Percentiles rank a stretch among this genome's conserved stretches.
Conservation (phyloP, 208 protist species). For the Crithidia brevicula region DNA sequence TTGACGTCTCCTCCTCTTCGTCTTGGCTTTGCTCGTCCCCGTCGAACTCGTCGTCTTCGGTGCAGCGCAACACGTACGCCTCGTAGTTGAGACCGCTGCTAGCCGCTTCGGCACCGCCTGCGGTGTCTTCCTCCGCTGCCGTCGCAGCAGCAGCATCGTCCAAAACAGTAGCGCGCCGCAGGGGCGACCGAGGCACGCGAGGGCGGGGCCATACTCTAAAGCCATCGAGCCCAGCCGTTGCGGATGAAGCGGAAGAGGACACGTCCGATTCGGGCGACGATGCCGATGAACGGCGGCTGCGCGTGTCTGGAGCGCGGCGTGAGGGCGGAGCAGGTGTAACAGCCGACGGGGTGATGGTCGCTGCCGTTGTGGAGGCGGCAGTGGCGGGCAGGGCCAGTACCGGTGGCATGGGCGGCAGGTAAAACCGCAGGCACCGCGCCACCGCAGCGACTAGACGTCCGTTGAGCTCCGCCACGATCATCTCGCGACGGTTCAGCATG, state of each 20-base stretch:
- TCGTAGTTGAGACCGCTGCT: slow-evolving; percentile 32
- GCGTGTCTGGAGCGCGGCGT: too few relatives aligned
- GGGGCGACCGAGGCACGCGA: too few relatives aligned
- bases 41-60: slow-evolving; percentile 6
- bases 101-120: not conserved
- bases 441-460: slow-evolving; percentile 55
- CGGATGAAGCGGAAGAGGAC: too few relatives aligned
- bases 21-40: not conserved
- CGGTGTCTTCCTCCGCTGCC: not conserved
- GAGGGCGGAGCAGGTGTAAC: too few relatives aligned
- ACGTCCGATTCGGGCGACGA: too few relatives aligned
- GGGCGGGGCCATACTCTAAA: too few relatives aligned
- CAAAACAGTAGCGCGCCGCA: too few relatives aligned
- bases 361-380: slow-evolving; percentile 1
- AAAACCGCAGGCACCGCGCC: slow-evolving; percentile 56
- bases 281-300: too few relatives aligned
- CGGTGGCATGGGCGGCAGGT: slow-evolving; percentile 40
- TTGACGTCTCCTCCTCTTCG: not conserved
- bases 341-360: not conserved
- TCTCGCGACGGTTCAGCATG: slow-evolving; percentile 43
- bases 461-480: slow-evolving; percentile 56
- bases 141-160: not conserved
- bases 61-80: slow-evolving; percentile 19
- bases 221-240: too few relatives aligned
- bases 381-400: slow-evolving; percentile 8